Evolutionary conservation across 257 asterid genomes (phyloP), one percentile per base, ranked within the genome.

Genomic region (Capsicum rhomboideum): DNA sequence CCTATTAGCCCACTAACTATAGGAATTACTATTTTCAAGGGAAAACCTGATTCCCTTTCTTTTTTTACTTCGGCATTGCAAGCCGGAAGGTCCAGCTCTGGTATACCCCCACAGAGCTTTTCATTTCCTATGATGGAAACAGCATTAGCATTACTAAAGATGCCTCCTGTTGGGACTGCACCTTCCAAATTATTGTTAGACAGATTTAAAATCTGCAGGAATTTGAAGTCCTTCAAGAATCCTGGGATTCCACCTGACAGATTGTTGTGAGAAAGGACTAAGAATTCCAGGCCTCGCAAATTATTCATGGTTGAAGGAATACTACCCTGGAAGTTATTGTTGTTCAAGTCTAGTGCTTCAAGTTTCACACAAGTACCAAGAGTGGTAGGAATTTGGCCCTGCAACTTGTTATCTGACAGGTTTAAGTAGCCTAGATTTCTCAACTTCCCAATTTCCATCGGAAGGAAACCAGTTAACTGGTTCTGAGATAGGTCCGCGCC

Each of bases 101-200:
- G 85, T 31, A 71, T 54, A 31, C 87, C 91, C 42, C 88, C 88
- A 84, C 91, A 86, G 61, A 88, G 86, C 9, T 86, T 83, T 79
- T 16, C 31, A 46, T 86, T 88, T 68, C 88, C 87, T 13, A 31
- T n/a, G 20, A 88, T 20, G 6, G 81, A 71, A 28, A 79, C 12
- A 7, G 31, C 59, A 75, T 82, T 86, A 18, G 79, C 59, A 74
- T 86, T 84, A 6, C 52, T n/a, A 21, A 84, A 84, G 50, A 50
- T 13, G 17, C 89, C 85, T 74, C 8, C 21, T 3, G 17, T 55
- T 5, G 89, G 86, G 16, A 86, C 82, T 23, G 29, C 82, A 2
- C 88, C 89, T 14, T 84, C 84, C 4, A 84, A 63, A n/a, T 37
- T 29, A 55, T 86, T 88, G 44, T 61, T 82, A 12, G 89, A 86